Percentiles rank a stretch among this genome's conserved stretches.
phyloP scores from a whole-genome alignment of 179 eudicot species.

The Beta corolliflora region DNA sequence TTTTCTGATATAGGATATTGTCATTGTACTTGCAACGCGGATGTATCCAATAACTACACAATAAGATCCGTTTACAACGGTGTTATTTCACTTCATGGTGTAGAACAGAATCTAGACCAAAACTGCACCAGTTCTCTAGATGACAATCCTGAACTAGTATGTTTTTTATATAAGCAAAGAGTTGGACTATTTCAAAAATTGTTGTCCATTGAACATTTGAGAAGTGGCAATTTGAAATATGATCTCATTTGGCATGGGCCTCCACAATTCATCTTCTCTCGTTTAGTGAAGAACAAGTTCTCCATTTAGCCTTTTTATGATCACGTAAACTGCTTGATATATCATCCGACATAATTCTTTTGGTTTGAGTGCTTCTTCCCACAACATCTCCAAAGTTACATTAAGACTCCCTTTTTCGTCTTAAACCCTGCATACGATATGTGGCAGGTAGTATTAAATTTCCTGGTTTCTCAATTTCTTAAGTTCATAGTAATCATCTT shows the following conservation, averaged over 20 bases:
- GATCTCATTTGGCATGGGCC: no score
- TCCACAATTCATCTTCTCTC: no score
- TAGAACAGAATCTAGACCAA: conserved; percentile 55
- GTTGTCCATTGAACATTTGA: no score
- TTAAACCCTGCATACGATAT: conserved; percentile 92
- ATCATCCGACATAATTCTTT: conserved; percentile 13
- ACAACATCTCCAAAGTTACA: conserved; percentile 64
- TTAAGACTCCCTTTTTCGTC: conserved; percentile 71
- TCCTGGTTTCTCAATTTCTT: background rate
- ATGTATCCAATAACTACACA: conserved; percentile 51
- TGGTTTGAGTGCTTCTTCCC: conserved; percentile 85
- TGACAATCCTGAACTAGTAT: conserved; percentile 55
- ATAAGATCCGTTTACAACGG: conserved; percentile 53
- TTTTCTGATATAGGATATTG: no score
- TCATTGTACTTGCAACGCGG: conserved; percentile 53
- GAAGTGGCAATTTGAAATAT: no score
- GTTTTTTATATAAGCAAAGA: conserved; percentile 1
- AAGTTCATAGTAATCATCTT: background rate
- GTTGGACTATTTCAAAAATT: no score
- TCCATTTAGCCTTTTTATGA: no score
- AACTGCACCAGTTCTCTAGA: conserved; percentile 56
- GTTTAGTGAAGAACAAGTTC: no score
- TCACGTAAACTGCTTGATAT: background rate
- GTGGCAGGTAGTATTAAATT: conserved; percentile 60
- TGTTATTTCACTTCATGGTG: conserved; percentile 77